phyloP scores from a whole-genome alignment of 2,329 filamentous ascomycete genomes.

The Monosporascus sp. region DNA sequence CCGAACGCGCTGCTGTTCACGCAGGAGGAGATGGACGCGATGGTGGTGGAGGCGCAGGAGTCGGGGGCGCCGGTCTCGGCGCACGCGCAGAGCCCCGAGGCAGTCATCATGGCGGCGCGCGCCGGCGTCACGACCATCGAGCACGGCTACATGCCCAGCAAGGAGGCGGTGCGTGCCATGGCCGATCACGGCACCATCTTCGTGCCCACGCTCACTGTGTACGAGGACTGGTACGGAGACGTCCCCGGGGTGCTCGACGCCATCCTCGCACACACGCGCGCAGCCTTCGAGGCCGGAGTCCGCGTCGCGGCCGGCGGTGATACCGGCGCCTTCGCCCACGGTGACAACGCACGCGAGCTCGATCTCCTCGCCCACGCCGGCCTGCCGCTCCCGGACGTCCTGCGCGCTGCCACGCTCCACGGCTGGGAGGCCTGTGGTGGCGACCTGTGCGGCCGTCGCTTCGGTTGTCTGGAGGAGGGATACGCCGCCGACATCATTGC shows the following conservation, averaged over 20 bases:
- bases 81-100: slow-evolving; percentile 36
- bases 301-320: slow-evolving; percentile 48
- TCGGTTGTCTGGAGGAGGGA: slow-evolving; percentile 46
- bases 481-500: slow-evolving; percentile 47
- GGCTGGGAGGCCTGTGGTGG: slow-evolving; percentile 52
- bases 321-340: slow-evolving; percentile 48
- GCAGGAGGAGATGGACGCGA: slow-evolving; percentile 43
- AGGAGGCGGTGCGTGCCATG: slow-evolving; percentile 39
- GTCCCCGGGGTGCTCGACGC: slow-evolving; percentile 19
- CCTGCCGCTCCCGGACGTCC: slow-evolving; percentile 41
- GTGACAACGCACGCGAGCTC: slow-evolving; percentile 45
- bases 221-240: slow-evolving; percentile 26
- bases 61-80: slow-evolving; percentile 37
- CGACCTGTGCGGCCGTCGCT: slow-evolving; percentile 43
- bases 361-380: slow-evolving; percentile 49
- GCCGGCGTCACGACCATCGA: slow-evolving; percentile 44
- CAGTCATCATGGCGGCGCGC: slow-evolving; percentile 37
- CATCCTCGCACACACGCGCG: slow-evolving; percentile 34
- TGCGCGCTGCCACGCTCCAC: slow-evolving; percentile 43
- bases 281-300: slow-evolving; percentile 40
- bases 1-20: slow-evolving; percentile 40
- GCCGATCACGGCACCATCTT: slow-evolving; percentile 38
- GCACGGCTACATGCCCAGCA: slow-evolving; percentile 33
- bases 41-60: slow-evolving; percentile 40
- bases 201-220: slow-evolving; percentile 46